These are phyloP conservation scores for Xenoacremonium recifei DNA, from an alignment of 2,329 filamentous ascomycete species.

Conservation along the genomic window DNA sequence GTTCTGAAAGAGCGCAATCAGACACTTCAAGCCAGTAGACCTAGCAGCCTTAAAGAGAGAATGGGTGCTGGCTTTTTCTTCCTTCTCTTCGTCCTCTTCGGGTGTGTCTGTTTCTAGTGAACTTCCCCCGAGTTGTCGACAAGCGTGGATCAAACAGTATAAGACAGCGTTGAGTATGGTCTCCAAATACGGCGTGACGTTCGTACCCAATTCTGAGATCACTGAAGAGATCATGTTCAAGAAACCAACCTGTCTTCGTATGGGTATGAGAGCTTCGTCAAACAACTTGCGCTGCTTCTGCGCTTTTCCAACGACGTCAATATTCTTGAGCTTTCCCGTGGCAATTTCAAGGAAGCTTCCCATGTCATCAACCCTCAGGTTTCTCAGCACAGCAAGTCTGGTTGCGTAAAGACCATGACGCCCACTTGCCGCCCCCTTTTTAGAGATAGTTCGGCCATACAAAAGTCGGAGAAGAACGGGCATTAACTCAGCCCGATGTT, in stretches of 20 bases:
- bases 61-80: constrained; percentile 42
- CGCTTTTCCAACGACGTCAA: constrained; percentile 55
- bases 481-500: constrained; percentile 73
- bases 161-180: constrained; percentile 74
- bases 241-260: constrained; percentile 84
- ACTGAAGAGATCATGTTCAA: constrained; percentile 89
- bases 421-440: constrained; percentile 73
- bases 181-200: constrained; percentile 65
- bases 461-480: constrained; percentile 83
- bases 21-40: constrained; percentile 75
- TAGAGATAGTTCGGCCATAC: constrained; percentile 85
- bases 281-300: constrained; percentile 52
- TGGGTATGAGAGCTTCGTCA: constrained; percentile 56
- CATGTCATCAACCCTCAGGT: constrained; percentile 71
- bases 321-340: constrained; percentile 64
- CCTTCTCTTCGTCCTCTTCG: constrained; percentile 39
- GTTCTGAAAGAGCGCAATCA: constrained; percentile 75
- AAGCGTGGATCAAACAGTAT: constrained; percentile 75
- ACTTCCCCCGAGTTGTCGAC: constrained; percentile 52
- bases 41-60: constrained; percentile 67
- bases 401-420: constrained; percentile 79
- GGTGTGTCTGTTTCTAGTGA: constrained; percentile 33
- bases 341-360: constrained; percentile 81
- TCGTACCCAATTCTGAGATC: constrained; percentile 77
- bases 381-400: constrained; percentile 76